These are phyloP conservation scores for Fonsecaea pugnacius DNA, from an alignment of 2,329 filamentous ascomycete species.

Conservation along the genomic window DNA sequence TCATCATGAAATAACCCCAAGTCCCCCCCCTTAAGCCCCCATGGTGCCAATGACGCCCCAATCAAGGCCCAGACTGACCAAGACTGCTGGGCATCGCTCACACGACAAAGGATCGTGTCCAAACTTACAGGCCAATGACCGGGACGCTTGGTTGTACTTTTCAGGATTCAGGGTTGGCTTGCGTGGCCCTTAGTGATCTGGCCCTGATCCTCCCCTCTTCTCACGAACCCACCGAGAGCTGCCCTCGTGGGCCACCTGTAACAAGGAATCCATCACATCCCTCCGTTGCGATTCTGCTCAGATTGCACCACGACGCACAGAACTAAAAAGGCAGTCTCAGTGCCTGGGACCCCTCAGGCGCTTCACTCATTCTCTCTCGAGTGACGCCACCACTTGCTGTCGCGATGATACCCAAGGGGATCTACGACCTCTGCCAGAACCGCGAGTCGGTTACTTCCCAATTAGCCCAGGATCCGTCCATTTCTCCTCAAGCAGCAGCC, in stretches of 20 bases:
- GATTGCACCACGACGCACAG: constrained; percentile 8
- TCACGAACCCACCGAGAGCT: background rate
- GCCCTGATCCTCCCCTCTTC: background rate
- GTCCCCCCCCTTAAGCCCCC: background rate
- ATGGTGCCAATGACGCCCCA: constrained; percentile 1
- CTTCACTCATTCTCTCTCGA: background rate
- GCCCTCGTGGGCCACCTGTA: background rate
- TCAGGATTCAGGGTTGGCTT: background rate
- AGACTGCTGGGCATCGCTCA: background rate
- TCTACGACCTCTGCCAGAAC: constrained; percentile 59
- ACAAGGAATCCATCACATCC: background rate
- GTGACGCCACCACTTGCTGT: background rate
- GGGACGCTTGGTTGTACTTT: background rate
- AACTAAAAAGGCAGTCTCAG: background rate
- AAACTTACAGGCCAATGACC: background rate
- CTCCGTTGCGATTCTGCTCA: background rate
- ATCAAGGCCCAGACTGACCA: background rate
- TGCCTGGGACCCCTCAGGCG: background rate
- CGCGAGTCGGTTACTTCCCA: constrained; percentile 62
- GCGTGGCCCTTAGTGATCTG: constrained; percentile 1
- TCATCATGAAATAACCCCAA: background rate
- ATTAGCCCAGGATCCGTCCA: constrained; percentile 58
- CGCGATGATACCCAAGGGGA: constrained; percentile 42
- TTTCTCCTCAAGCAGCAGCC: constrained; percentile 60
- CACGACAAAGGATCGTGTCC: background rate